Conservation (phyloP, 192 early-diverging fungal species). For the Podila epicladia region DNA sequence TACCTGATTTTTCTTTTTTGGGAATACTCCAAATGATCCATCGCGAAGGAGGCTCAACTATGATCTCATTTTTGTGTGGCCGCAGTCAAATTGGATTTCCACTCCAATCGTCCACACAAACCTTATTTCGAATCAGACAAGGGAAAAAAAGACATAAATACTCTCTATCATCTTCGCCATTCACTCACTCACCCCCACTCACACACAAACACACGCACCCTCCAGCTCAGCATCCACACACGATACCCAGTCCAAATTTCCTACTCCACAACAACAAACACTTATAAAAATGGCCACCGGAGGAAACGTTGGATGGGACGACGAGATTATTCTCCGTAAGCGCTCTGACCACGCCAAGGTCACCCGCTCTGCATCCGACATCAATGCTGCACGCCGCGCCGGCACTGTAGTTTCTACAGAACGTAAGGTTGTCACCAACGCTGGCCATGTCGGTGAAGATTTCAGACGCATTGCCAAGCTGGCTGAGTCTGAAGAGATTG, state of each 20-base stretch:
- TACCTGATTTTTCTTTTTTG: too few relatives aligned
- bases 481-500: conserved; percentile 86
- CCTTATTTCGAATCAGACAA: too few relatives aligned
- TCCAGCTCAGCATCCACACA: not conserved
- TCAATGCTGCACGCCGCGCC: conserved; percentile 77
- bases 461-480: conserved; percentile 82
- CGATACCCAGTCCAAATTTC: not conserved
- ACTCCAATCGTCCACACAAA: too few relatives aligned
- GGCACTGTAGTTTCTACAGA: conserved; percentile 76
- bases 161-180: too few relatives aligned
- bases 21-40: too few relatives aligned
- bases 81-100: too few relatives aligned
- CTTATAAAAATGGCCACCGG: not conserved
- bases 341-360: conserved; percentile 64
- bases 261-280: not conserved
- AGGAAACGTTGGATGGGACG: conserved; percentile 69
- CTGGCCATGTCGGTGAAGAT: conserved; percentile 66
- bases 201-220: not conserved
- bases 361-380: conserved; percentile 61
- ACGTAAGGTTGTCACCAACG: conserved; percentile 72
- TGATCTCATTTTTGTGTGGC: too few relatives aligned
- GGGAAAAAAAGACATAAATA: too few relatives aligned
- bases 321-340: conserved; percentile 80
- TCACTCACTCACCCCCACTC: not conserved
- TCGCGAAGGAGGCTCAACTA: too few relatives aligned